A percentile compares a stretch with the other conserved stretches of the same genome.
Evolutionary conservation across 345 rosid genomes (phyloP).

Genomic region (Hibiscus tridactylites): DNA sequence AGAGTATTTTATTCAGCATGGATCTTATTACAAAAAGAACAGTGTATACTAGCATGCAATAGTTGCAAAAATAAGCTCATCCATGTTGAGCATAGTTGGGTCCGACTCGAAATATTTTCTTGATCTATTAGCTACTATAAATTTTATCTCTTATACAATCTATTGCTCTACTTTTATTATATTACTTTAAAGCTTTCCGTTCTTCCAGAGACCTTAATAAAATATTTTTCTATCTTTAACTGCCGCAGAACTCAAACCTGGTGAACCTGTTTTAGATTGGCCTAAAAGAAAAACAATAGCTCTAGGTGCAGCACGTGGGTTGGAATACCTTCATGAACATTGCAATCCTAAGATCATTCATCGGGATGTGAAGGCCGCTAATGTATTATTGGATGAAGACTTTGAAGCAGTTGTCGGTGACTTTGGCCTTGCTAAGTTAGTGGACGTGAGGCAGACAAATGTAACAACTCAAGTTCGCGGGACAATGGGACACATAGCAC

Average conservation of each 20-base stretch:
- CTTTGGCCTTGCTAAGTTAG: conserved; percentile 91
- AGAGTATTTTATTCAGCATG: not conserved
- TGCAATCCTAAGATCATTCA: conserved; percentile 97
- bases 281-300: conserved; percentile 73
- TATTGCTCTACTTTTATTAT: not conserved
- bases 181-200: not conserved
- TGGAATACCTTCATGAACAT: conserved; percentile 93
- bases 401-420: conserved; percentile 98
- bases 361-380: conserved; percentile 95
- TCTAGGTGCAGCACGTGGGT: conserved; percentile 89
- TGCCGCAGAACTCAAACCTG: conserved; percentile 70
- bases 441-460: conserved; percentile 76
- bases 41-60: not conserved
- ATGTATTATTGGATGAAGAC: conserved; percentile 83
- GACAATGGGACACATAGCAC: conserved; percentile 99
- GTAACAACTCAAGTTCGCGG: conserved; percentile 99
- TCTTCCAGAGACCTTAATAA: not conserved
- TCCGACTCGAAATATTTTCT: not conserved
- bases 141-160: not conserved
- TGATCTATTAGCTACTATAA: not conserved
- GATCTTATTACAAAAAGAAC: not conserved
- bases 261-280: conserved; percentile 80
- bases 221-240: conserved; percentile 1
- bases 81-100: not conserved
- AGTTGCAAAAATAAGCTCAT: not conserved